These are phyloP conservation scores for Capsaspora owczarzaki DNA, from an alignment of 78 protist species.

Conservation along the genomic window DNA sequence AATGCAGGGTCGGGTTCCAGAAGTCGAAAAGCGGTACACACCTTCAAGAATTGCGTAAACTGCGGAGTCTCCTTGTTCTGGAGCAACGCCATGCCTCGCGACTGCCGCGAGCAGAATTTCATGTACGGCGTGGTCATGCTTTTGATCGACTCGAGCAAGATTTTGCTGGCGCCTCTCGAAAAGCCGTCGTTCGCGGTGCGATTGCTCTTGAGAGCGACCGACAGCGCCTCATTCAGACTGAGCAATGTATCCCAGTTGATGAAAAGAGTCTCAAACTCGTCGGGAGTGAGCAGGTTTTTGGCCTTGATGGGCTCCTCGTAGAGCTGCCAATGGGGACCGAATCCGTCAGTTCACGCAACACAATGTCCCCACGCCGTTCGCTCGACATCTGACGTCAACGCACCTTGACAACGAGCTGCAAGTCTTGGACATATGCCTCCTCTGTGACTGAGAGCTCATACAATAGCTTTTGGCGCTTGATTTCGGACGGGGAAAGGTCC, in stretches of 20 bases:
- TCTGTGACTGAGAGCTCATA: conserved; percentile 19
- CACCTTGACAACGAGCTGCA: conserved; percentile 6
- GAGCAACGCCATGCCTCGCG: neutral
- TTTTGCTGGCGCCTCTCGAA: too few species aligned
- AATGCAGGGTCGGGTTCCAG: too few species aligned
- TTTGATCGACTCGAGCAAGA: too few species aligned
- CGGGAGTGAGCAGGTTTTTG: neutral
- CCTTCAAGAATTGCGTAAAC: neutral
- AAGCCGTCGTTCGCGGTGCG: too few species aligned
- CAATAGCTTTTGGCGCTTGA: conserved; percentile 10
- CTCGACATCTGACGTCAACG: too few species aligned
- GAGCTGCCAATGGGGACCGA: neutral
- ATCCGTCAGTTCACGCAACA: too few species aligned
- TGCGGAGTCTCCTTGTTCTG: neutral
- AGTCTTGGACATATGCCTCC: conserved; percentile 1
- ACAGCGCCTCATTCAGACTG: neutral
- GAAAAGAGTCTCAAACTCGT: neutral
- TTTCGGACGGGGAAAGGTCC: neutral
- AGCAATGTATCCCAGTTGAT: conserved; percentile 1
- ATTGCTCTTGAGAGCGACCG: too few species aligned
- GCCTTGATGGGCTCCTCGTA: neutral
- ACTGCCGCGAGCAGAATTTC: neutral
- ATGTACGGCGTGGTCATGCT: too few species aligned
- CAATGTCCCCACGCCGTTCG: too few species aligned
- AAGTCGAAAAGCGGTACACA: too few species aligned